These are phyloP conservation scores for Yarrowia sp. DNA, from an alignment of 805 yeast genomes.

Conservation along the genomic window DNA sequence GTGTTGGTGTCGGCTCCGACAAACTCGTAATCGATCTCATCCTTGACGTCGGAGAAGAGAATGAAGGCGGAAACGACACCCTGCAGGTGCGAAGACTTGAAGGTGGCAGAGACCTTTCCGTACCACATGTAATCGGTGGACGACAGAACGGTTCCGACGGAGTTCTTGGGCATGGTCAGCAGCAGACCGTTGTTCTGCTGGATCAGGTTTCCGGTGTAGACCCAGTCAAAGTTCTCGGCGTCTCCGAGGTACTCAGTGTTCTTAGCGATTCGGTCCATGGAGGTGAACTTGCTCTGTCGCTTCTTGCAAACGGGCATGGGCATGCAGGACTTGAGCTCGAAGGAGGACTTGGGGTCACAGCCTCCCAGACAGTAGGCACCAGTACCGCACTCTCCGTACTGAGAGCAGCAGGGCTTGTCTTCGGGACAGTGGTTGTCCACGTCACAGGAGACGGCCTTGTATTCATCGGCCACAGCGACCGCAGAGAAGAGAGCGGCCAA, in stretches of 20 bases:
- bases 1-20: constrained; percentile 74
- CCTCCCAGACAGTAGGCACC: constrained; percentile 84
- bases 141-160: constrained; percentile 80
- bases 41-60: constrained; percentile 81
- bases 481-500: constrained; percentile 40
- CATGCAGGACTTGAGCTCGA: constrained; percentile 73
- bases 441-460: constrained; percentile 56
- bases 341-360: constrained; percentile 80
- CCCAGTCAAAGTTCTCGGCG: constrained; percentile 70
- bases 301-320: constrained; percentile 80
- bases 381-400: constrained; percentile 79
- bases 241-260: constrained; percentile 70
- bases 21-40: constrained; percentile 88
- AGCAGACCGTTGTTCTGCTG: constrained; percentile 62
- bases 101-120: constrained; percentile 73
- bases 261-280: constrained; percentile 49
- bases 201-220: constrained; percentile 61
- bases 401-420: constrained; percentile 82
- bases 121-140: constrained; percentile 86
- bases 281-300: constrained; percentile 46
- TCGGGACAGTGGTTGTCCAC: constrained; percentile 71
- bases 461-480: constrained; percentile 44
- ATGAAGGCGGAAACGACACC: constrained; percentile 90
- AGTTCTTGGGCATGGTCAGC: constrained; percentile 77
- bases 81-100: constrained; percentile 73